phyloP scores from a whole-genome alignment of 2,329 filamentous ascomycete species.

The Monosporascus sp. region DNA sequence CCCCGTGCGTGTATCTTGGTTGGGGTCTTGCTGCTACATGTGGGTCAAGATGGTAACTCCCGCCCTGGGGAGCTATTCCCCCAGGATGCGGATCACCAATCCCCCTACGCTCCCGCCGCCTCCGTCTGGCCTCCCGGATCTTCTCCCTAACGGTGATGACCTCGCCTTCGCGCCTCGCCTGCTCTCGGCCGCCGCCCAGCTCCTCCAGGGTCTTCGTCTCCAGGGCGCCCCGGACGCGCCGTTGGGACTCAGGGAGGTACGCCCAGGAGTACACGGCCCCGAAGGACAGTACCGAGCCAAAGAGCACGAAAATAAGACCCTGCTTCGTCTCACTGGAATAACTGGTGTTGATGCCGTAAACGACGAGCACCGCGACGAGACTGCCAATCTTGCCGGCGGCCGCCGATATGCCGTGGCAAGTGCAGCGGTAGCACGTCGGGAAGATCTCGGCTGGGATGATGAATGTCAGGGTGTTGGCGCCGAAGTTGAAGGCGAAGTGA shows the following conservation, averaged over 20 bases:
- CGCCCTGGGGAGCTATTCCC: conserved; percentile 10
- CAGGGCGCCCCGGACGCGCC: conserved; percentile 31
- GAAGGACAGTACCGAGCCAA: conserved; percentile 42
- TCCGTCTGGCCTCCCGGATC: conserved; percentile 7
- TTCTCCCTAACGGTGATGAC: conserved; percentile 39
- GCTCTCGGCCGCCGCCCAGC: conserved; percentile 41
- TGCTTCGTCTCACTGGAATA: conserved; percentile 37
- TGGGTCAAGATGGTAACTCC: too few relatives aligned
- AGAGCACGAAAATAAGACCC: conserved; percentile 45
- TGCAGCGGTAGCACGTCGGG: conserved; percentile 56
- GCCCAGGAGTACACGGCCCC: conserved; percentile 48
- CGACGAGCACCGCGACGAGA: conserved; percentile 8
- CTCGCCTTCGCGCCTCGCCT: conserved; percentile 39
- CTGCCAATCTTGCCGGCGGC: conserved; percentile 52
- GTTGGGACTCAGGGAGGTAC: conserved; percentile 44
- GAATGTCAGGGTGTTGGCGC: conserved; percentile 58
- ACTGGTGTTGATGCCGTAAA: conserved; percentile 42
- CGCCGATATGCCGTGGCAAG: conserved; percentile 57
- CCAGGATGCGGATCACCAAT: not conserved
- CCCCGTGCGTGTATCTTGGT: too few relatives aligned
- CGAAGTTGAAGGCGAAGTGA: conserved; percentile 52
- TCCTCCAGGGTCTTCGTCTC: conserved; percentile 46
- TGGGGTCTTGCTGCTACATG: too few relatives aligned
- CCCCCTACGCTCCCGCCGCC: not conserved
- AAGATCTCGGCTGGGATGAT: conserved; percentile 61